Base-by-base conservation (phyloP, 345 rosid species). In the Carallia brachiata region DNA sequence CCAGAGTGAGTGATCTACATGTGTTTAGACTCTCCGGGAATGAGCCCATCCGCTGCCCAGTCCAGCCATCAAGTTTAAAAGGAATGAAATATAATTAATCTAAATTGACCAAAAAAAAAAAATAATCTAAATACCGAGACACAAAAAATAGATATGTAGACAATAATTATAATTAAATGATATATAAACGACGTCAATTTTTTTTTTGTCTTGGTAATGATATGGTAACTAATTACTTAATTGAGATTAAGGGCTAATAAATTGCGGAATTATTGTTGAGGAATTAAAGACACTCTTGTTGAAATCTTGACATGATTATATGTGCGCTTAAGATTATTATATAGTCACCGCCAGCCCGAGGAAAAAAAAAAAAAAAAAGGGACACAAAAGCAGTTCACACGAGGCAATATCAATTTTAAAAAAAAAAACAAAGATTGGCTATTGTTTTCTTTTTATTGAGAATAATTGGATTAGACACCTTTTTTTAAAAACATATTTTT, bases 311-410 rank as follows among this genome's bases (percentile, higher is more conserved):
- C 40, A 37, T 37, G 8, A 37, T 6, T 37, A 6, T 37, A 8
- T 39, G 47, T 39, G 10, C 12, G 12, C 3, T 39, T 37, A 68
- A 28, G 12, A 31, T 59, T n/a, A 32, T 56, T 55, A 71, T 36
- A 52, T 66, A 70, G 71, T 69, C 72, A 75, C 56, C 67, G 55
- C 71, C 77, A 63, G 70, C 67, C 55, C 54, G 53, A 54, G 77
- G 59, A 72, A 66, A 63, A 75, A 78, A 54, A 73, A 39, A 1
- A 39, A 39, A 39, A 39, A 7, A 36, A 36, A n/a, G 74, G 81
- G 78, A 37, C 78, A 36, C 48, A 36, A 30, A 16, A 53, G 62
- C 17, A 53, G 23, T 36, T 58, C n/a, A n/a, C 52, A 66, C 2
- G 47, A 39, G 12, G 47, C 47, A 9, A 7, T 7, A 39, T 39